Evolutionary conservation across 2,329 filamentous ascomycete genomes (phyloP).

Genomic region (Penicillium olsonii): DNA sequence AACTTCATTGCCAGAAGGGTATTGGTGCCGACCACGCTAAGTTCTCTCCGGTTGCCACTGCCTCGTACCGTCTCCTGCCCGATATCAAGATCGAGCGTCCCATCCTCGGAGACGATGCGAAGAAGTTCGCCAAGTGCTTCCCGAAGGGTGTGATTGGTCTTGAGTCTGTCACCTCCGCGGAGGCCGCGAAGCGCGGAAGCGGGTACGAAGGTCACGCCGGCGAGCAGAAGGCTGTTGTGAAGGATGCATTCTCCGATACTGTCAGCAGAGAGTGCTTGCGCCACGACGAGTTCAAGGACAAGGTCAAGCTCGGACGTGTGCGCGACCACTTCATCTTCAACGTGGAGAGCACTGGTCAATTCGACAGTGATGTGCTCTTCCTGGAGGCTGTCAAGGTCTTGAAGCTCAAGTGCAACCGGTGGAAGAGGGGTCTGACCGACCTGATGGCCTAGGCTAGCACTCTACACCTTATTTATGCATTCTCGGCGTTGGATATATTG

Average conservation of each 20-base stretch:
- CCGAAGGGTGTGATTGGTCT: conserved; percentile 82
- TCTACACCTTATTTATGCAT: conserved; percentile 35
- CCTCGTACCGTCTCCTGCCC: conserved; percentile 87
- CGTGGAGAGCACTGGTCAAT: conserved; percentile 93
- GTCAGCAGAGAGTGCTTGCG: conserved; percentile 90
- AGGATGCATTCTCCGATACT: conserved; percentile 88
- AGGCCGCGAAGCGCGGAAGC: conserved; percentile 61
- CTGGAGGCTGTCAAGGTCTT: conserved; percentile 82
- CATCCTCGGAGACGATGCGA: conserved; percentile 82
- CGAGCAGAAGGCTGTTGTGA: conserved; percentile 83
- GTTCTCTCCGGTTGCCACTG: conserved; percentile 94
- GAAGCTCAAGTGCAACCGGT: conserved; percentile 72
- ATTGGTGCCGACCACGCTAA: conserved; percentile 94
- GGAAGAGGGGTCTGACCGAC: conserved; percentile 48
- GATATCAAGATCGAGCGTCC: conserved; percentile 80
- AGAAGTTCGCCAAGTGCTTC: conserved; percentile 89
- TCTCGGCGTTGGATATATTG: conserved; percentile 40
- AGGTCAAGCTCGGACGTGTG: conserved; percentile 87
- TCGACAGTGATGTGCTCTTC: conserved; percentile 91
- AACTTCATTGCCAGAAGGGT: conserved; percentile 93
- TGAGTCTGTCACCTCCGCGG: conserved; percentile 68
- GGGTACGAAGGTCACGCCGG: conserved; percentile 75
- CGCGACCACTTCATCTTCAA: conserved; percentile 97
- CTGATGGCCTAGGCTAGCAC: conserved; percentile 37
- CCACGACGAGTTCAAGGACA: conserved; percentile 89